phyloP scores from a whole-genome alignment of 805 yeast species.

The Yarrowia deformans region DNA sequence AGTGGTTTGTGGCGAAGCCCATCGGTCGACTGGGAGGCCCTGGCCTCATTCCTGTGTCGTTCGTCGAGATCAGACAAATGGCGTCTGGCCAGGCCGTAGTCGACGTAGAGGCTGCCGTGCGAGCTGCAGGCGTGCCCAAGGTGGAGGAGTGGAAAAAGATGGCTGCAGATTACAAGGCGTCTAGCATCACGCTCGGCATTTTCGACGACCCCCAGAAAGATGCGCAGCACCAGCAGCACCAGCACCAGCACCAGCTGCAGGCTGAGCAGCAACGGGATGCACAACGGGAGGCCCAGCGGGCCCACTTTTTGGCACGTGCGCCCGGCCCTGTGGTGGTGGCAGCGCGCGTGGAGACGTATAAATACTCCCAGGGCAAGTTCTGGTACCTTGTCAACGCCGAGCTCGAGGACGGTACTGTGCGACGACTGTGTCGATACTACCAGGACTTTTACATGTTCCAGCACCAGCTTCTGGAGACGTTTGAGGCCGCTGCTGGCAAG shows the following conservation, averaged over 20 bases:
- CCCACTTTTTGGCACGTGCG: neutral
- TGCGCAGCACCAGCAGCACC: constrained; percentile 30
- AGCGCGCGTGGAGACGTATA: constrained; percentile 80
- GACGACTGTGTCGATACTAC: constrained; percentile 85
- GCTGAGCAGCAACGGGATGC: neutral
- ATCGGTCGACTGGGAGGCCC: constrained; percentile 96
- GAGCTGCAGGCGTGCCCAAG: constrained; percentile 77
- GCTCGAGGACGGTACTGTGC: constrained; percentile 68
- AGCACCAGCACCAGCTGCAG: constrained; percentile 34
- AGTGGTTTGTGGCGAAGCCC: constrained; percentile 98
- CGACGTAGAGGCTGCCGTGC: constrained; percentile 64
- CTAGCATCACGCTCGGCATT: constrained; percentile 71
- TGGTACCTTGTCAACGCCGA: constrained; percentile 81
- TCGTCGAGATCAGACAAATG: constrained; percentile 84
- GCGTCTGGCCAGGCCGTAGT: constrained; percentile 66
- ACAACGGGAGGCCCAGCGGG: constrained; percentile 32
- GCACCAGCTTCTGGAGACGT: constrained; percentile 77
- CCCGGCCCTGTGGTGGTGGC: constrained; percentile 54
- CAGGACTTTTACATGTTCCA: constrained; percentile 97
- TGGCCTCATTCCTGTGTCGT: constrained; percentile 91
- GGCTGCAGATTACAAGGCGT: constrained; percentile 91
- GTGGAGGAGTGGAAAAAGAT: constrained; percentile 95
- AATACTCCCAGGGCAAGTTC: constrained; percentile 82
- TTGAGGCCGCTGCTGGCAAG: constrained; percentile 88
- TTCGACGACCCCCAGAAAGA: constrained; percentile 53